phyloP scores from a whole-genome alignment of 2,329 filamentous ascomycete species.

The Chrysosporium keratinophilum region DNA sequence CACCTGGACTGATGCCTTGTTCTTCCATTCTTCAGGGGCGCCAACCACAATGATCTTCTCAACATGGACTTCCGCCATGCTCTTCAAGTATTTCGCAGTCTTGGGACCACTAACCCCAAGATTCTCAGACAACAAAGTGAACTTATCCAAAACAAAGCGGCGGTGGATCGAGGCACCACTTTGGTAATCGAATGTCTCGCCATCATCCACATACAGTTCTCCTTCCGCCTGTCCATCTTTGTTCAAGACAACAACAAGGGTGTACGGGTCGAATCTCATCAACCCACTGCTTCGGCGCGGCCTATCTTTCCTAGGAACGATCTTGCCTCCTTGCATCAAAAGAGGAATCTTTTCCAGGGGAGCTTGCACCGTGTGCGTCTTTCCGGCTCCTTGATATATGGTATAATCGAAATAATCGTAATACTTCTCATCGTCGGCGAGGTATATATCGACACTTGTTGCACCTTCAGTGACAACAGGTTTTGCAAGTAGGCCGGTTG shows the following conservation, averaged over 20 bases:
- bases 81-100: slow-evolving; percentile 64
- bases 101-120: slow-evolving; percentile 51
- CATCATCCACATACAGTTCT: slow-evolving; percentile 83
- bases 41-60: slow-evolving; percentile 80
- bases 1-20: slow-evolving; percentile 47
- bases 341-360: slow-evolving; percentile 80
- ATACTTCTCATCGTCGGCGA: slow-evolving; percentile 80
- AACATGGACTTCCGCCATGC: slow-evolving; percentile 65
- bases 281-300: slow-evolving; percentile 74
- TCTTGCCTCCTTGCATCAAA: slow-evolving; percentile 84
- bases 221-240: slow-evolving; percentile 64
- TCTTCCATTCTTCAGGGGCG: slow-evolving; percentile 61
- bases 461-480: slow-evolving; percentile 72
- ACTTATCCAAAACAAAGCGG: slow-evolving; percentile 55
- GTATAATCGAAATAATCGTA: slow-evolving; percentile 93
- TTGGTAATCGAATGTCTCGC: slow-evolving; percentile 81
- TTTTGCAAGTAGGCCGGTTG: slow-evolving; percentile 82
- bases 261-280: slow-evolving; percentile 94
- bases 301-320: slow-evolving; percentile 80
- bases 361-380: slow-evolving; percentile 58
- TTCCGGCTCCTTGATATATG: slow-evolving; percentile 60
- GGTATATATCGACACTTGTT: slow-evolving; percentile 65
- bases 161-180: slow-evolving; percentile 81
- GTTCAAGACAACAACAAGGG: slow-evolving; percentile 65
- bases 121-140: slow-evolving; percentile 59